Conservation (phyloP, 2,329 filamentous ascomycete genomes). For the Nemania sp. region DNA sequence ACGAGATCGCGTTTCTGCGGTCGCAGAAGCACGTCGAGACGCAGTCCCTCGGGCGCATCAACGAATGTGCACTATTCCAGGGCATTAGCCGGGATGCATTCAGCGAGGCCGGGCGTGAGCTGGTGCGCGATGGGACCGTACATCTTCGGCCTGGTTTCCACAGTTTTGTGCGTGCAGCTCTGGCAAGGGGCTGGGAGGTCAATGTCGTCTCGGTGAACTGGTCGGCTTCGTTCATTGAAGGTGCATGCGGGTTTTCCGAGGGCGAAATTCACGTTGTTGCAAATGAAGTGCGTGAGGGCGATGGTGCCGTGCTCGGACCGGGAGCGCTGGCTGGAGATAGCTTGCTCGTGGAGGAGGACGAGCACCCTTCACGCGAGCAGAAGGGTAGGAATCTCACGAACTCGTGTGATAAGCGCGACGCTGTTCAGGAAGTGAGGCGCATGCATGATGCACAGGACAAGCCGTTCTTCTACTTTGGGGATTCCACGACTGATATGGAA, state of each 20-base stretch:
- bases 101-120: conserved; percentile 54
- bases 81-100: conserved; percentile 53
- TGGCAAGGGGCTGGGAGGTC: conserved; percentile 53
- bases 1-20: conserved; percentile 54
- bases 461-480: conserved; percentile 66
- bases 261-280: conserved; percentile 55
- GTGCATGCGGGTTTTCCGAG: conserved; percentile 53
- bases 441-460: conserved; percentile 36
- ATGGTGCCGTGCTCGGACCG: conserved; percentile 58
- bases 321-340: conserved; percentile 43
- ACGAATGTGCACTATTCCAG: conserved; percentile 59
- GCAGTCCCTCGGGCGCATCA: conserved; percentile 60
- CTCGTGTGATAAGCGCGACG: conserved; percentile 61
- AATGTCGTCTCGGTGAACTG: conserved; percentile 65
- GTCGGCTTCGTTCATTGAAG: conserved; percentile 61
- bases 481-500: conserved; percentile 68
- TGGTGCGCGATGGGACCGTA: conserved; percentile 52
- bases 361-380: conserved; percentile 34
- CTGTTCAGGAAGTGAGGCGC: conserved; percentile 51
- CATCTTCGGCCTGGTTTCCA: conserved; percentile 57
- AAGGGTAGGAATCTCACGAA: conserved; percentile 53
- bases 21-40: conserved; percentile 60
- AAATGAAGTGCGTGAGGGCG: conserved; percentile 56
- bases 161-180: conserved; percentile 46
- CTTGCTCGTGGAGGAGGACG: background rate